Evolutionary conservation across 73 alveolate genomes (phyloP), one percentile per base, ranked within the genome.

Genomic region (Symbiodinium natans): DNA sequence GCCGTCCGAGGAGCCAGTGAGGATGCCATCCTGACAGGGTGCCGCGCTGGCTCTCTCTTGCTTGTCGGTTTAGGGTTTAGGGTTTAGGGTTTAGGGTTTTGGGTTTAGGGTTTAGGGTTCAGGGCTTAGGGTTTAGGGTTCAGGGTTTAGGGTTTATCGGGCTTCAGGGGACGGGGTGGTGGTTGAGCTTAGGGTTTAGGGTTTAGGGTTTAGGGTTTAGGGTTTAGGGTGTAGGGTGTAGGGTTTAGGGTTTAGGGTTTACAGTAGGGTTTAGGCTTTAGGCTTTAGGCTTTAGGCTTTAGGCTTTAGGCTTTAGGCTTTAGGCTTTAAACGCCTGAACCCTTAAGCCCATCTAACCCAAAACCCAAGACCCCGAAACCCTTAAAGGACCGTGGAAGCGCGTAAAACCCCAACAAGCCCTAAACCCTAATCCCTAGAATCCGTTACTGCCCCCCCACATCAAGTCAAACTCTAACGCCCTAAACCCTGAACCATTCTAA

Each of bases 1-100:
- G 31, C 95, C 95, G 48, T 88, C 95, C 23, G 95, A 88, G 43
- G 95, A 88, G 68, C 95, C 95, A 8, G 95, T 88, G 73, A 88
- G 74, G 95, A 88, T 88, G 71, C 95, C 86, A 34, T 88, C 95
- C 95, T 88, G 82, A 29, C 0, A 43, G 1, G 52, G 92, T 4
- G 25, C 15, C 33, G 74, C 56, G 5, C 56, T 43, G 11, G 56
- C 19, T 43, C 11, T 43, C 56, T 5, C 11, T 43, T 43, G 56
- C 5, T 43, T 5, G 56, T 43, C 74, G 2, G 25, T 19, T 8
- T 56, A 46, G 74, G 74, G 31, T 56, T 56, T 11, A 56, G 74
- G 74, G 74, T n/a, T 56, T 56, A 11, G 74, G 31, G 74, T 13
- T 9, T 56, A 56, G 74, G 25, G 31, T 56, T 9, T 56, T 8